Base-by-base conservation (phyloP, 2,329 filamentous ascomycete genomes). In the Cladosporium sp. region DNA sequence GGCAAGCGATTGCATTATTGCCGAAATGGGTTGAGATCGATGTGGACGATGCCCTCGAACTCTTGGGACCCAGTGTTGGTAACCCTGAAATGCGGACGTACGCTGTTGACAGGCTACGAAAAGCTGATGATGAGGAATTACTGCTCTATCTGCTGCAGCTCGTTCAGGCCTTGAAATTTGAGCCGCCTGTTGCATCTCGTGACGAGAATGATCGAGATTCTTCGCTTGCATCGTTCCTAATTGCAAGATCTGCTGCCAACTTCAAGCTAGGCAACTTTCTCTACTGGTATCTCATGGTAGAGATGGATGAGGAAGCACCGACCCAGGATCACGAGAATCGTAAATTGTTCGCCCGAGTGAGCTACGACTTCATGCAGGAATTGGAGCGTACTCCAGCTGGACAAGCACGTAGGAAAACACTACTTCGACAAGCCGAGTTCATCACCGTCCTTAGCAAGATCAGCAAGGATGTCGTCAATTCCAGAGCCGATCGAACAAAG, bases 261-360 rank as follows among this genome's bases (percentile, higher is more conserved):
- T 88, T 96, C 62, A 85, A 86, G 53, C 78, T 98, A 1, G 93
- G 92, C 25, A 98, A 95, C 65, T 95, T 94, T 69, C 82, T 98
- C 48, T 88, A 96, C 67, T 98, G 93, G 93, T 98, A 97, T 67
- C 77, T 98, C 2, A 96, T 96, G 84, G 93, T 98, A 1, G 94
- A 98, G 70, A 94, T 91, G 59, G 92, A 96, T 65, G 58, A 63
- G 7, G 55, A 59, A 15, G 47, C 53, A 4, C 82, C 83, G 3
- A 85, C 89, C 38, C 88, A 91, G 59, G 53, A 59, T 11, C 78
- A 83, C 18, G 82, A 84, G 50, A 86, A 92, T 63, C 85, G 88
- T 39, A 87, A 88, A 55, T 82, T 97, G 15, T 98, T 95, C 68
- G 85, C 88, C 22, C 90, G 92, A 60, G 88, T 98, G 7, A 91